phyloP scores from a whole-genome alignment of 495 filamentous ascomycete genomes.

The Lepidopterella palustris region DNA sequence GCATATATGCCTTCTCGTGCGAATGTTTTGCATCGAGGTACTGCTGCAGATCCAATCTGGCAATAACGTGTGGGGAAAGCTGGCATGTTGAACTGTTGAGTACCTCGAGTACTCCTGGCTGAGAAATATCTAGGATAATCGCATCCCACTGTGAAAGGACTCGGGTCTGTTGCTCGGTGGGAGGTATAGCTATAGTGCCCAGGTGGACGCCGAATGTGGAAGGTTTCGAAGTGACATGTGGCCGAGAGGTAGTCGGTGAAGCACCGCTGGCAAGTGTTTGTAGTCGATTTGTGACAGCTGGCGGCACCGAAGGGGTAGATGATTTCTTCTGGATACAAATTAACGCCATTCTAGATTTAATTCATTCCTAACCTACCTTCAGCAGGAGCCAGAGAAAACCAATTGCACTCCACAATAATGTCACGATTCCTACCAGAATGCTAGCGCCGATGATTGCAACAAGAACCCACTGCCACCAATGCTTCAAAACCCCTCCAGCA shows the following conservation, averaged over 20 bases:
- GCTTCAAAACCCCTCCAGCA: conserved; percentile 5
- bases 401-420: conserved; percentile 14
- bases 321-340: neutral
- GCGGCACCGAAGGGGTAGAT: conserved; percentile 8
- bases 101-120: conserved; percentile 39
- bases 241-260: neutral
- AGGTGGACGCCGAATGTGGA: conserved; percentile 47
- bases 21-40: conserved; percentile 28
- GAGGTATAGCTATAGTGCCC: conserved; percentile 38
- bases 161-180: conserved; percentile 31
- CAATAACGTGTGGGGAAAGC: conserved; percentile 35
- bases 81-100: conserved; percentile 26
- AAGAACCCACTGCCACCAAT: conserved; percentile 28
- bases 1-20: conserved; percentile 36
- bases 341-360: neutral
- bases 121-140: conserved; percentile 44
- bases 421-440: conserved; percentile 16
- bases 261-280: conserved; percentile 8
- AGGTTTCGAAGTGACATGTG: conserved; percentile 32
- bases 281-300: conserved; percentile 16
- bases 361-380: conserved; percentile 10
- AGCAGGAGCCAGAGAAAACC: conserved; percentile 10
- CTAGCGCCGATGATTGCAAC: conserved; percentile 24
- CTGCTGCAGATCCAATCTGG: conserved; percentile 40
- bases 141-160: conserved; percentile 45